These are phyloP conservation scores for Myriosclerotinia scirpicola DNA, from an alignment of 2,329 filamentous ascomycete species.

Conservation along the genomic window DNA sequence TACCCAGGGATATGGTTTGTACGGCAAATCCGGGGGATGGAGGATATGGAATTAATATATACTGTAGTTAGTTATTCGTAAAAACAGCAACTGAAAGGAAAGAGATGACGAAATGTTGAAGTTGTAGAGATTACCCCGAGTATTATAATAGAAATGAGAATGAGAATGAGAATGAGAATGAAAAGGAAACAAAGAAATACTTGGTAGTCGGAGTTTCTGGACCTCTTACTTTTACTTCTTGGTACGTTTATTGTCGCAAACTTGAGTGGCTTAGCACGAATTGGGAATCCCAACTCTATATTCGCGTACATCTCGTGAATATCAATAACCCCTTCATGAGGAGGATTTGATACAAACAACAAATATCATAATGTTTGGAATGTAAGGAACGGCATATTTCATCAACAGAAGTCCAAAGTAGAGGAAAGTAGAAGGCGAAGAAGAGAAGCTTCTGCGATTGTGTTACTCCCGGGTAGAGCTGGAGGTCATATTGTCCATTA, in stretches of 20 bases:
- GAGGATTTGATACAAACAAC: background rate
- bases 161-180: background rate
- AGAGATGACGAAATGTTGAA: background rate
- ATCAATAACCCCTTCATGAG: background rate
- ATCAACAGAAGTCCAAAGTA: no score
- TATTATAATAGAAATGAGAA: background rate
- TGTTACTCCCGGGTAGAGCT: no score
- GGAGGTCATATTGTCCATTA: no score
- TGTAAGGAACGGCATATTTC: no score
- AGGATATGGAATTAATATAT: background rate
- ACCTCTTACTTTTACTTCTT: background rate
- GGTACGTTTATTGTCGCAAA: conserved; percentile 21
- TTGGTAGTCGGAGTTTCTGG: conserved; percentile 6
- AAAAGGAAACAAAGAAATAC: conserved; percentile 11
- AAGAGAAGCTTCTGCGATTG: no score
- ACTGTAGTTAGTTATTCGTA: background rate
- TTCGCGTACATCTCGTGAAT: no score
- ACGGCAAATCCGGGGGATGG: background rate
- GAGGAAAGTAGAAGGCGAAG: no score
- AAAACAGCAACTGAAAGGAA: background rate
- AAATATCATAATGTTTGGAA: no score
- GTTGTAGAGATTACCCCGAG: background rate
- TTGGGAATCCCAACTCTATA: no score
- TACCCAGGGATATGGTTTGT: background rate
- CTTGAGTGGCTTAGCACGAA: conserved; percentile 15